Base-by-base conservation (phyloP, 768 basidiomycete species). In the Amanita pseudoporphyria region DNA sequence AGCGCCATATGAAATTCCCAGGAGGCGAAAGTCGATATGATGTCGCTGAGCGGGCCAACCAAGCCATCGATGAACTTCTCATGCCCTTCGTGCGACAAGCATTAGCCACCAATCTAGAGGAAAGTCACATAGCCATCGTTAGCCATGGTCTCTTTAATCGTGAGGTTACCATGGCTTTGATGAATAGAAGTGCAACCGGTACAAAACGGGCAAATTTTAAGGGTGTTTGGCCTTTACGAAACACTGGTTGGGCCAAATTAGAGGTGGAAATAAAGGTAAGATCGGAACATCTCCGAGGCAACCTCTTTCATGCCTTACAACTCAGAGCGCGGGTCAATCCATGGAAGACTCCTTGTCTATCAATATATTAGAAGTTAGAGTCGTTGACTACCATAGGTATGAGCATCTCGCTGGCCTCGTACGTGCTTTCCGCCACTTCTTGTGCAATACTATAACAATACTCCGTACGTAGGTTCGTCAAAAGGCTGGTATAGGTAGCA, bases 131-230 rank as follows among this genome's bases (percentile, higher is more conserved):
- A 21, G 84, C 78, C 1, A 56, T 89, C 33, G 79, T 87, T 41
- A 87, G 86, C 63, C 87, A 91, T 62, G 85, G 88, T 0, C 56
- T 86, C 18, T 81, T 80, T 62, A 82, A 89, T 39, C 67, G 65
- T 22, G 79, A 83, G 62, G 63, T 84, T 12, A 59, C 86, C 3
- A 67, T 69, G 19, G 72, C 73, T 22, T 60, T 87, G 38, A 54
- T 78, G 49, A 70, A 63, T 55, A 67, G 62, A 53, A 67, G 70
- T 53, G 63, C 57, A 24, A 53, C 55, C 33, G 62, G 51, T 58
- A 41, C 56, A 55, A n/a, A 56, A 47, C 3, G 49, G 21, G 44
- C 57, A 38, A 45, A 54, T 46, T 49, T 62, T 18, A 22, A 53
- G 54, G 61, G 69, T 35, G 73, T 74, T 51, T 64, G 65, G 47